A percentile compares a stretch with the other conserved stretches of the same genome.
Conservation (phyloP, 768 basidiomycete species). For the Trametes meyenii region DNA sequence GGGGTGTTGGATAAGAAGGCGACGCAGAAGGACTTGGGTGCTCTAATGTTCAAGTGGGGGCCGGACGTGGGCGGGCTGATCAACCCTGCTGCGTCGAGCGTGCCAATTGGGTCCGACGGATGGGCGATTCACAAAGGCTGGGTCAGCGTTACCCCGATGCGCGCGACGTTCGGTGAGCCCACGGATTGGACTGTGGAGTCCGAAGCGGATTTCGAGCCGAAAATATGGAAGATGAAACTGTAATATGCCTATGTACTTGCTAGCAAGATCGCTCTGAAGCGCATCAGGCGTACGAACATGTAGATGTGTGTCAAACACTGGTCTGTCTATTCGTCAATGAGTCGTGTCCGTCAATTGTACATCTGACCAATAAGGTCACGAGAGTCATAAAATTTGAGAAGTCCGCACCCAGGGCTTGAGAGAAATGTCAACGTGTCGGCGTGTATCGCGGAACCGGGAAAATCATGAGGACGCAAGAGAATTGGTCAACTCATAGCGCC, state of each 20-base stretch:
- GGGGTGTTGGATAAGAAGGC: conserved; percentile 16
- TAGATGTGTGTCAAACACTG: neutral
- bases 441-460: neutral
- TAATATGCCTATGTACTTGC: conserved; percentile 31
- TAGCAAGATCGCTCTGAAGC: neutral
- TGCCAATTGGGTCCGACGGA: conserved; percentile 82
- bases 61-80: conserved; percentile 73
- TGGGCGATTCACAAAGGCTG: conserved; percentile 76
- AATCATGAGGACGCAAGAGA: neutral
- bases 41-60: conserved; percentile 74
- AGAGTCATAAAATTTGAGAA: neutral
- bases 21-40: conserved; percentile 29
- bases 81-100: conserved; percentile 51
- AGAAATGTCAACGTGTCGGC: neutral
- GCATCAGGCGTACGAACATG: neutral
- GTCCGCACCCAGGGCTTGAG: neutral
- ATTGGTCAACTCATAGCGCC: neutral
- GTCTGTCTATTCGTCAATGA: conserved; percentile 9
- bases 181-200: conserved; percentile 24
- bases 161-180: conserved; percentile 75
- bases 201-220: conserved; percentile 40
- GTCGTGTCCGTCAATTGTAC: neutral
- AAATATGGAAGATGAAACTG: conserved; percentile 61
- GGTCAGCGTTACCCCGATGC: conserved; percentile 78
- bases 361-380: conserved; percentile 7